Evolutionary conservation across 352 stramenopile species (phyloP), one percentile per base, ranked within the genome.

Genomic region (Thraustochytrium sp.): DNA sequence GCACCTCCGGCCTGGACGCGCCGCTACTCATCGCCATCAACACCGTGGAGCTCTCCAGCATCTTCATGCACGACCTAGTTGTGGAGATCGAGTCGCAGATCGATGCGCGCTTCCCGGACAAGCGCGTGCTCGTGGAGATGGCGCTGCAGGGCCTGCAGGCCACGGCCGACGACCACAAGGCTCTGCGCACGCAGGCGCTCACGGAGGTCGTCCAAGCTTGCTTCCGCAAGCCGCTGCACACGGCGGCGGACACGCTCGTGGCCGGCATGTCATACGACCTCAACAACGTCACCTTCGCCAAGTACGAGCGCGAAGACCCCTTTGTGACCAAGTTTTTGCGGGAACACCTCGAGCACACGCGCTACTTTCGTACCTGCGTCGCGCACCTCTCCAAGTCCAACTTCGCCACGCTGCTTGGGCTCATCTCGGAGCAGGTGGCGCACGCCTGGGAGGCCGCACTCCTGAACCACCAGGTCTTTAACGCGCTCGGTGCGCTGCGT

Each of bases 261-360:
- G 2, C 18, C 8, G 38, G 18, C 4, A 63, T 80, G 31, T 44
- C 68, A 11, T 80, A 80, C 51, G 26, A 65, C 23, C 21, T 80
- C 8, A 80, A 63, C 42, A 44, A 80, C 37, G 29, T 23, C n/a
- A 46, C 26, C 1, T 80, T 75, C 51, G 68, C 76, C 18, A 8
- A 29, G 23, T 80, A 80, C 42, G 68, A 80, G 68, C 68, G 68
- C 68, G 68, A 80, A 34, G 68, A 80, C 38, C 68, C 68, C 34
- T 80, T 80, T 75, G 68, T 80, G 11, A 72, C 36, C 34, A 80
- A 80, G 2, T 80, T 80, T 75, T 18, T 65, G 23, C 26, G 46
- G 8, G n/a, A 11, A 21, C 29, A 55, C 11, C 38, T 77, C 65
- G 49, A 55, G 65, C 65, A 77, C 0, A 55, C 42, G 34, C 65